Conservation (phyloP, 345 rosid species). For the Acer negundo region DNA sequence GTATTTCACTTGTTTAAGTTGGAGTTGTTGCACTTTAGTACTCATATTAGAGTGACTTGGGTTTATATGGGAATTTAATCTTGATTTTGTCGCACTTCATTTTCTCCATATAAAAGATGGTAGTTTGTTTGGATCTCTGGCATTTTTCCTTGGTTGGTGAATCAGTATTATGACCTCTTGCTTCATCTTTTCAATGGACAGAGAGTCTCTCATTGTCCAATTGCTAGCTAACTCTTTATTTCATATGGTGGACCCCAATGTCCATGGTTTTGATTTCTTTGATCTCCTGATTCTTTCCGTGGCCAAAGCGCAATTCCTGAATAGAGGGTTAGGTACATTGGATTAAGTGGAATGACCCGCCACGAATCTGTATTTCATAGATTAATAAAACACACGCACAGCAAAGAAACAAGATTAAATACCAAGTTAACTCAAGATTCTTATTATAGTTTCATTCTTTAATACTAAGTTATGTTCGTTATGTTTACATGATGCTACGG, state of each 20-base stretch:
- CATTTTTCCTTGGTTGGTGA: slow-evolving; percentile 38
- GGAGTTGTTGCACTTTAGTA: neutral
- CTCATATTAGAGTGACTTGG: neutral
- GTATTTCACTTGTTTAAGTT: no score
- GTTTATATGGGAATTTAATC: neutral
- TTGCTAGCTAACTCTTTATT: slow-evolving; percentile 18
- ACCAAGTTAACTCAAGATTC: neutral
- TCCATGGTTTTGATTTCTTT: slow-evolving; percentile 19
- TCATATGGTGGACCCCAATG: slow-evolving; percentile 34
- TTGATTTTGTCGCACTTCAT: slow-evolving; percentile 1
- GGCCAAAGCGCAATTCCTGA: slow-evolving; percentile 18
- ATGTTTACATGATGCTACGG: neutral
- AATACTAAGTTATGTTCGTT: neutral
- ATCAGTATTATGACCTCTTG: slow-evolving; percentile 26
- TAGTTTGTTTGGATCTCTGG: slow-evolving; percentile 1
- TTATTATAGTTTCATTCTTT: neutral
- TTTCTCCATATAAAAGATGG: slow-evolving; percentile 16
- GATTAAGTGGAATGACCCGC: slow-evolving; percentile 28
- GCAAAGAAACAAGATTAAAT: neutral
- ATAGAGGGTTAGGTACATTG: slow-evolving; percentile 32
- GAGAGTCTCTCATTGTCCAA: slow-evolving; percentile 28
- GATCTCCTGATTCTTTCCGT: slow-evolving; percentile 1
- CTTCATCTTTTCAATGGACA: slow-evolving; percentile 18
- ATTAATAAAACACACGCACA: neutral
- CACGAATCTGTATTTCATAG: slow-evolving; percentile 20